These are phyloP conservation scores for Acarospora socialis DNA, from an alignment of 2,329 filamentous ascomycete genomes.

Conservation along the genomic window DNA sequence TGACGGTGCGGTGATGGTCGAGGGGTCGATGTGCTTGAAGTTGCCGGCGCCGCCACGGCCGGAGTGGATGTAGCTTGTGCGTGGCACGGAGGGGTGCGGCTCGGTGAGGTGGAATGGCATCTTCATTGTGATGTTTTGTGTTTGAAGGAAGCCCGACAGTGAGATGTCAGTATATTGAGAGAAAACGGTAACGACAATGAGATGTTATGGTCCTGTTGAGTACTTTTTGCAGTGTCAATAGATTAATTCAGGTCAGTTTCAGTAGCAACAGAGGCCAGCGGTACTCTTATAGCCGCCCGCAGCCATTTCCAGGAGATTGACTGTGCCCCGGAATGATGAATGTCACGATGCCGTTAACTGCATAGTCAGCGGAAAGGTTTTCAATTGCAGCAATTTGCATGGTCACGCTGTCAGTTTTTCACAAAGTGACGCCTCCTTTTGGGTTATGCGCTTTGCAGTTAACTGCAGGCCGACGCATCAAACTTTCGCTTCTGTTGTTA, in stretches of 20 bases:
- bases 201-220: slow-evolving; percentile 7
- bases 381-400: slow-evolving; percentile 12
- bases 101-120: slow-evolving; percentile 27
- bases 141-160: slow-evolving; percentile 6
- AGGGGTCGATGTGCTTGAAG: slow-evolving; percentile 37
- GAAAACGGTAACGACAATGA: slow-evolving; percentile 12
- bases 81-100: slow-evolving; percentile 44
- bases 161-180: slow-evolving; percentile 9
- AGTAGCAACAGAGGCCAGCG: not conserved
- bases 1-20: slow-evolving; percentile 33
- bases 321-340: not conserved
- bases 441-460: slow-evolving; percentile 14
- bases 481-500: too few species aligned
- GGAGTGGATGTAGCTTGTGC: slow-evolving; percentile 32
- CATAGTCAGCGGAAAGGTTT: slow-evolving; percentile 12
- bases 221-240: slow-evolving; percentile 11
- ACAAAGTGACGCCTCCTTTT: not conserved
- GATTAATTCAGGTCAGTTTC: slow-evolving; percentile 9
- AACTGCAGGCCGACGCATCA: too few species aligned
- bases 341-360: slow-evolving; percentile 19
- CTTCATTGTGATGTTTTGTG: slow-evolving; percentile 15
- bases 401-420: slow-evolving; percentile 8
- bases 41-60: slow-evolving; percentile 48
- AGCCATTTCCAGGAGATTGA: not conserved
- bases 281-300: not conserved